Evolutionary conservation across 2,329 filamentous ascomycete species (phyloP), one percentile per base, ranked within the genome.

Genomic region (Ceratocystis albifundus): DNA sequence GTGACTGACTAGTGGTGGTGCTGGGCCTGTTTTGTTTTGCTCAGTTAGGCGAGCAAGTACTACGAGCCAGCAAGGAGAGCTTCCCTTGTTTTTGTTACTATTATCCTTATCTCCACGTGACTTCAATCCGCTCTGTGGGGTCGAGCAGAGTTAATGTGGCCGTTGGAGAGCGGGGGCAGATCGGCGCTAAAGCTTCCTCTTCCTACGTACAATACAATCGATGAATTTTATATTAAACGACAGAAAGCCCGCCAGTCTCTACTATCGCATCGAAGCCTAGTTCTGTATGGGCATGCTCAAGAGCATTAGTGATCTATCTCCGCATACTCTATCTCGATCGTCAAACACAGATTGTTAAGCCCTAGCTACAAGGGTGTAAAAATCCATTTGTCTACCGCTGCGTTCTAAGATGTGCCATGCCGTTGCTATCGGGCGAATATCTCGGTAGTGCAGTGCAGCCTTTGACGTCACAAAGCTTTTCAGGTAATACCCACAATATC

Each of bases 21-120:
- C 36, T 12, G 36, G 36, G 36, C 10, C 36, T 41, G 36, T 17
- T 48, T 48, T n/a, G 46, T 48, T 48, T 48, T 48, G 17, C 46
- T 53, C 25, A n/a, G n/a, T 53, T 53, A 28, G 22, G 22, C 15
- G 22, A 50, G n/a, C 20, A 28, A 22, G 25, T 15, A 28, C 48
- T 22, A 28, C 10, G 22, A 53, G 48, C 48, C 48, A 48, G 45
- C 17, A 17, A n/a, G 25, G 48, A 53, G 32, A 59, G 55, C 55
- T 59, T 10, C 48, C 7, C 48, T 8, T 30, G 20, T 25, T 50
- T 20, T 50, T 12, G 46, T 22, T 20, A 20, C 22, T 53, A 17
- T 59, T 59, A 59, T 59, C 55, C 15, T 7, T 59, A 59, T 59
- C 55, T n/a, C 12, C 55, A 59, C 55, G 55, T 59, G 55, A 59